phyloP scores from a whole-genome alignment of 2,329 filamentous ascomycete species.

The Septoria petroselini region DNA sequence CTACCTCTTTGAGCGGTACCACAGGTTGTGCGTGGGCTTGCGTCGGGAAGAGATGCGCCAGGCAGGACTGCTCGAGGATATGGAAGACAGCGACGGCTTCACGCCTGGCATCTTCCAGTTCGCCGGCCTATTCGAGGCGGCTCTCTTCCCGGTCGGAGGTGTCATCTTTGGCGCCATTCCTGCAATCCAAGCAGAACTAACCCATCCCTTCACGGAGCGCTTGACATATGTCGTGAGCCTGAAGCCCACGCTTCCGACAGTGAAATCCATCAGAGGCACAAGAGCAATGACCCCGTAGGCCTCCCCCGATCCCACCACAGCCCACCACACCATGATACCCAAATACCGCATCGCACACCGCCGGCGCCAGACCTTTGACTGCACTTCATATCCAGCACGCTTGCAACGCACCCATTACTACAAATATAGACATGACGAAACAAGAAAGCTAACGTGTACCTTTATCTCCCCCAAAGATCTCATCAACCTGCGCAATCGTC shows the following conservation, averaged over 20 bases:
- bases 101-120: constrained; percentile 29
- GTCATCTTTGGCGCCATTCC: constrained; percentile 67
- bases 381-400: constrained; percentile 2
- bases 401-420: background rate
- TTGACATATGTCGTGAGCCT: constrained; percentile 70
- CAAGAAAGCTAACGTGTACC: constrained; percentile 14
- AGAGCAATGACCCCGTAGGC: constrained; percentile 26
- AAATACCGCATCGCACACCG: constrained; percentile 12
- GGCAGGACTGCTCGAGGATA: constrained; percentile 61
- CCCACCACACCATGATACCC: constrained; percentile 5
- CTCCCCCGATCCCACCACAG: constrained; percentile 1
- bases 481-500: constrained; percentile 1
- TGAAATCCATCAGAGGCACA: constrained; percentile 21
- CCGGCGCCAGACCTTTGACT: background rate
- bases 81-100: constrained; percentile 42
- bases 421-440: constrained; percentile 1
- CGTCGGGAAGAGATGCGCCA: constrained; percentile 65
- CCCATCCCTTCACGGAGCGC: constrained; percentile 67
- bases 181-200: constrained; percentile 63
- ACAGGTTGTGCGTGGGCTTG: constrained; percentile 57
- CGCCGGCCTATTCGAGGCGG: constrained; percentile 59
- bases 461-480: constrained; percentile 10
- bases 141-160: constrained; percentile 64
- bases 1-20: constrained; percentile 65
- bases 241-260: constrained; percentile 50